These are phyloP conservation scores for Ambrosiella beaveri DNA, from an alignment of 2,329 filamentous ascomycete species.

Conservation along the genomic window DNA sequence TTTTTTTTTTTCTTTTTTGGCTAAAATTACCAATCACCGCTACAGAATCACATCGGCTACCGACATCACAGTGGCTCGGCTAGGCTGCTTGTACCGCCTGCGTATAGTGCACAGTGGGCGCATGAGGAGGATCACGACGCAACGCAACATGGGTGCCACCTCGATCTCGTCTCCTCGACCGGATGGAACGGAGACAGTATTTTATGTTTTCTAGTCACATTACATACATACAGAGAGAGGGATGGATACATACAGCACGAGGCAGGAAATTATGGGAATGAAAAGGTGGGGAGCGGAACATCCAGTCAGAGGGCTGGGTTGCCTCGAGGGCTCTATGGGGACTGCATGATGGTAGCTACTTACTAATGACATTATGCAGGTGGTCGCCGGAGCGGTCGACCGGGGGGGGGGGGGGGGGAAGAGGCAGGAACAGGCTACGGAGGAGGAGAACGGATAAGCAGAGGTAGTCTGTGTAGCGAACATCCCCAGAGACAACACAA, in stretches of 20 bases:
- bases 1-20: neutral
- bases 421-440: neutral
- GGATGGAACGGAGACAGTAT: too few relatives aligned
- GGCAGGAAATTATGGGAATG: too few relatives aligned
- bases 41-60: neutral
- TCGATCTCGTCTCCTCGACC: neutral
- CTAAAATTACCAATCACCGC: neutral
- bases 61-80: neutral
- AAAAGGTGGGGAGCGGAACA: too few relatives aligned
- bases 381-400: neutral
- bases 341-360: neutral
- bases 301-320: too few relatives aligned
- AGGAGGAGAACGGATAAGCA: neutral
- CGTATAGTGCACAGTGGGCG: neutral
- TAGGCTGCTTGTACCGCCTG: neutral
- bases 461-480: too few relatives aligned
- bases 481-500: too few relatives aligned
- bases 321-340: too few relatives aligned
- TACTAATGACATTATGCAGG: neutral
- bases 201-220: too few relatives aligned
- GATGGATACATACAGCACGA: too few relatives aligned
- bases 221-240: too few relatives aligned
- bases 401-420: neutral
- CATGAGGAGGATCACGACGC: neutral
- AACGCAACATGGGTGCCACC: neutral